Evolutionary conservation across 208 protist species (phyloP), one percentile per base, ranked within the genome.

Genomic region (Wallacemonas sp.): DNA sequence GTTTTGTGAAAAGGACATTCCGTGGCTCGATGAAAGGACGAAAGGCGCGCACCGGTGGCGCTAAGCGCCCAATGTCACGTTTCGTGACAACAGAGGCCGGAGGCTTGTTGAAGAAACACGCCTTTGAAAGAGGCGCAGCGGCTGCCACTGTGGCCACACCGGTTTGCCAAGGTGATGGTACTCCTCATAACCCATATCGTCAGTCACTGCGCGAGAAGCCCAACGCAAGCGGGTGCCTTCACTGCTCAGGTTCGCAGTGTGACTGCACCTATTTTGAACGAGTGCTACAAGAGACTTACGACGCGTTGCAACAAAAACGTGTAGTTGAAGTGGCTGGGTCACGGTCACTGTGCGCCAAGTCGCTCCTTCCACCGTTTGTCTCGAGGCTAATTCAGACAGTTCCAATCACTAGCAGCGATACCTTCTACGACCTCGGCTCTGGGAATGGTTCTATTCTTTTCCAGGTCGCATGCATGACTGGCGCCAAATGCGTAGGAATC

Each of bases 371-470:
- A 27, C 71, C 71, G 2, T 91, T 91, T 71, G 84, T 91, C 10
- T 78, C 77, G 19, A 62, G 84, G 12, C 67, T 91, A 38, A 68
- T 87, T 33, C 53, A 57, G 1, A 32, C 85, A 26, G 71, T 86
- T 57, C 66, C 83, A 32, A 85, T 91, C 29, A 77, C 58, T 2
- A 57, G 67, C 30, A 50, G 79, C 30, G 78, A 81, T 63, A 85
- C 73, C 15, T 86, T 91, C 70, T 85, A 80, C 38, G 84, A 91
- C 54, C 70, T 91, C 62, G 84, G 84, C 17, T 87, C 71, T 60
- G 84, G 84, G 13, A 87, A 87, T 42, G 84, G 84, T n/a, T 85
- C 78, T 29, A 66, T 91, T 66, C 63, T 91, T 17, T 85, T 91
- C 65, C 84, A 91, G 60, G 74, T 91, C 4, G 84, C 84, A 45